Conservation (phyloP, 345 rosid genomes). For the Syzygium grande region DNA sequence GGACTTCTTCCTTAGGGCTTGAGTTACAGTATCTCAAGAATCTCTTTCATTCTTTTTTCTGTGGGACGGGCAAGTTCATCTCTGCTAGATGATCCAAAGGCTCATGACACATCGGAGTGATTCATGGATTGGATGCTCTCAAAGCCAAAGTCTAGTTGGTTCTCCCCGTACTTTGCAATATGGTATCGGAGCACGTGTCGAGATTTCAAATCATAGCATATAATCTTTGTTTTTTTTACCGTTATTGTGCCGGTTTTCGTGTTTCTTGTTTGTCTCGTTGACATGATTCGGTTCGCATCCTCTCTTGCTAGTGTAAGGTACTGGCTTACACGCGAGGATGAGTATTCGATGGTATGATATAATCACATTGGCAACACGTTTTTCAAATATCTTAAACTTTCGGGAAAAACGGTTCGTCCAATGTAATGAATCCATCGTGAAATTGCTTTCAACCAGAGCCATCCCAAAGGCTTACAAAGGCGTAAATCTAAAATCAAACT, state of each 20-base stretch:
- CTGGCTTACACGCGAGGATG: not conserved
- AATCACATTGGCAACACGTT: accelerated
- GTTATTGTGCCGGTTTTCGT: not conserved
- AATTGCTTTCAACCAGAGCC: not conserved
- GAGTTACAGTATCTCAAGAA: not conserved
- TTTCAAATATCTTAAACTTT: not conserved
- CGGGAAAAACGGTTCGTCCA: accelerated
- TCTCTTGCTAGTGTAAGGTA: not conserved
- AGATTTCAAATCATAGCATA: not conserved
- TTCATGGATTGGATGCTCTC: not conserved
- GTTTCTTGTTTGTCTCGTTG: not conserved
- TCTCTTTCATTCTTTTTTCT: not conserved
- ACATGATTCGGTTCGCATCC: not conserved
- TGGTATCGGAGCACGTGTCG: too few relatives aligned
- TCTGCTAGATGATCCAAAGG: not conserved
- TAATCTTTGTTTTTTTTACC: not conserved
- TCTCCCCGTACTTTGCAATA: not conserved
- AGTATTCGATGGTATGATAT: not conserved
- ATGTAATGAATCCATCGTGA: accelerated
- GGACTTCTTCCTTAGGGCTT: not conserved
- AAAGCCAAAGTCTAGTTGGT: not conserved
- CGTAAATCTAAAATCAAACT: not conserved
- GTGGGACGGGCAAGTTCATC: not conserved
- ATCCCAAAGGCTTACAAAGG: not conserved
- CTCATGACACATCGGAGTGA: not conserved